Conservation (phyloP, 345 rosid species). For the Rhodamnia rubescens region DNA sequence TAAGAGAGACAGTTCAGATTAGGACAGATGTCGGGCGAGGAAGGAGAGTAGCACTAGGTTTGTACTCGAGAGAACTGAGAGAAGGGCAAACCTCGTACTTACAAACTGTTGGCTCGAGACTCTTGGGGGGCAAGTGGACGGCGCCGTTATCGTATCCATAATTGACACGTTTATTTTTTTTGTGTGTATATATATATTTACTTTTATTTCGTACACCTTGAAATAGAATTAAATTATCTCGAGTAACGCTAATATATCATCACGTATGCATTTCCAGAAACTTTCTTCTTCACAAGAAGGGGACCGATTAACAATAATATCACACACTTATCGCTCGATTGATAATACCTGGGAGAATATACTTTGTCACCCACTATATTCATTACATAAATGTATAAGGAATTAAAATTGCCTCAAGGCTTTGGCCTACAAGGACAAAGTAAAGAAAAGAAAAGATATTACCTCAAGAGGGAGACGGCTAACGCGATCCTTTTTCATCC, state of each 20-base stretch:
- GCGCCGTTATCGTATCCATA: neutral
- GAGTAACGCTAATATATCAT: neutral
- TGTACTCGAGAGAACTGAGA: neutral
- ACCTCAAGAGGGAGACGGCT: no score
- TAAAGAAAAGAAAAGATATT: no score
- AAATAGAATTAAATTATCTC: no score
- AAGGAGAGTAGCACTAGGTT: neutral
- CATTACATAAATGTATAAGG: neutral
- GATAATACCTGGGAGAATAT: accelerated
- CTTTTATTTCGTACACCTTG: no score
- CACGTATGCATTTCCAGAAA: neutral
- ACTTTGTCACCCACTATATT: neutral
- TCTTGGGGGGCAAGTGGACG: neutral
- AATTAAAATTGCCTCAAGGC: neutral
- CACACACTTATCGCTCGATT: neutral
- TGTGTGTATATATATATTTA: no score
- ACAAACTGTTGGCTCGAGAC: neutral
- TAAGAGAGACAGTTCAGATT: neutral
- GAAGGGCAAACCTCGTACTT: neutral
- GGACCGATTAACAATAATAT: no score
- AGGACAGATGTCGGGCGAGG: neutral
- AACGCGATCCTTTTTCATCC: no score
- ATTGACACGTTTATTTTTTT: no score
- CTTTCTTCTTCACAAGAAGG: neutral
- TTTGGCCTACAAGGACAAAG: neutral